Percentiles rank a stretch among this genome's conserved stretches.
Conservation (phyloP, 768 basidiomycete genomes). For the Kwoniella sp. region DNA sequence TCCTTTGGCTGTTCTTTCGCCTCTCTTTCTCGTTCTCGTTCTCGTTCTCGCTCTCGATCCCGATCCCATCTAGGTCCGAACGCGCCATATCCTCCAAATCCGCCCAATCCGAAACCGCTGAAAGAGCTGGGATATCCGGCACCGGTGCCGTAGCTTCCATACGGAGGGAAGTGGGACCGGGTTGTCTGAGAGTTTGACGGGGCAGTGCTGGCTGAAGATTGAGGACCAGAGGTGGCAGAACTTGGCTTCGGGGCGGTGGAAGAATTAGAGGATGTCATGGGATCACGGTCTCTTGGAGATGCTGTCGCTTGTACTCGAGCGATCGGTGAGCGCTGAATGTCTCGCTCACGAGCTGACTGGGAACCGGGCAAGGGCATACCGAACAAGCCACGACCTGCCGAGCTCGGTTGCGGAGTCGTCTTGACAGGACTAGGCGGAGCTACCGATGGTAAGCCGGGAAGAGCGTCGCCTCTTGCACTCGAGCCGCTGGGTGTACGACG, state of each 20-base stretch:
- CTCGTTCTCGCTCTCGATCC: conserved; percentile 12
- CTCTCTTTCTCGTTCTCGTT: conserved; percentile 16
- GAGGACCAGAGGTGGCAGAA: neutral
- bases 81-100: conserved; percentile 20
- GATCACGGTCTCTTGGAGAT: conserved; percentile 21
- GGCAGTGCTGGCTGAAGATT: neutral
- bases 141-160: conserved; percentile 3
- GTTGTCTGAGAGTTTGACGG: conserved; percentile 3
- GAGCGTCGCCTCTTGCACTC: conserved; percentile 9
- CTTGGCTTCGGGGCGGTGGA: conserved; percentile 1
- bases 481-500: conserved; percentile 24
- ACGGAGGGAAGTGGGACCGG: conserved; percentile 1
- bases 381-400: conserved; percentile 10
- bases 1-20: neutral
- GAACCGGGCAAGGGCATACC: conserved; percentile 9
- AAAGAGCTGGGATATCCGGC: conserved; percentile 11
- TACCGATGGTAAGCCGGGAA: neutral
- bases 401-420: conserved; percentile 9
- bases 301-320: conserved; percentile 10
- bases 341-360: conserved; percentile 12
- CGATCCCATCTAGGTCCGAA: conserved; percentile 18
- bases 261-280: conserved; percentile 1
- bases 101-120: conserved; percentile 23
- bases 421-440: conserved; percentile 18
- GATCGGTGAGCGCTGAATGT: conserved; percentile 8